Conservation (phyloP, 192 early-diverging fungal species). For the Lunasporangiospora selenospora region DNA sequence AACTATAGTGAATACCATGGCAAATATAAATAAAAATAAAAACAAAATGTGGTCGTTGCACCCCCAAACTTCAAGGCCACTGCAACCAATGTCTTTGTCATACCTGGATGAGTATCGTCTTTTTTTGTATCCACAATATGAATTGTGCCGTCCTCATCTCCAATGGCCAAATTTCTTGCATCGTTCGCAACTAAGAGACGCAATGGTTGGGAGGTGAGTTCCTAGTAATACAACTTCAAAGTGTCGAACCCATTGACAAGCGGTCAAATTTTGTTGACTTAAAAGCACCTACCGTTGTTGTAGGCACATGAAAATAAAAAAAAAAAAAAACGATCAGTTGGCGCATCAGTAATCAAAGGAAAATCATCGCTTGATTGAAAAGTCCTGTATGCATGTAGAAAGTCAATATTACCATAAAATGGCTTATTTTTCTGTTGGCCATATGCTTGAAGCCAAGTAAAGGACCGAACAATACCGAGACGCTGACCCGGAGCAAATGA, state of each 20-base stretch:
- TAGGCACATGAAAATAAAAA: slow-evolving; percentile 33
- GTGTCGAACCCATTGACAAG: not conserved
- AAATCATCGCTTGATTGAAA: too few relatives aligned
- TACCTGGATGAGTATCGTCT: slow-evolving; percentile 48
- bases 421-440: slow-evolving; percentile 21
- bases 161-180: slow-evolving; percentile 68
- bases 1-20: too few relatives aligned
- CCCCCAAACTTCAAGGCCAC: too few relatives aligned
- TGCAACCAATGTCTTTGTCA: not conserved
- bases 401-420: slow-evolving; percentile 29
- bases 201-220: not conserved
- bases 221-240: not conserved
- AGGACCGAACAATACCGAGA: not conserved
- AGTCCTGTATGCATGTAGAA: too few relatives aligned
- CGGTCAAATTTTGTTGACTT: not conserved
- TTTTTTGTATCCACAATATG: slow-evolving; percentile 63
- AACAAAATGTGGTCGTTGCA: too few relatives aligned
- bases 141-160: slow-evolving; percentile 71
- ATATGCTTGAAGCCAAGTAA: slow-evolving; percentile 14
- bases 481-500: slow-evolving; percentile 17
- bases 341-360: not conserved
- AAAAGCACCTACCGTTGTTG: slow-evolving; percentile 18
- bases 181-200: slow-evolving; percentile 49
- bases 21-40: too few relatives aligned
- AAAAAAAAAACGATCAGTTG: not conserved